These are phyloP conservation scores for Stephania japonica DNA, from an alignment of 164 flowering plant species.

Conservation along the genomic window DNA sequence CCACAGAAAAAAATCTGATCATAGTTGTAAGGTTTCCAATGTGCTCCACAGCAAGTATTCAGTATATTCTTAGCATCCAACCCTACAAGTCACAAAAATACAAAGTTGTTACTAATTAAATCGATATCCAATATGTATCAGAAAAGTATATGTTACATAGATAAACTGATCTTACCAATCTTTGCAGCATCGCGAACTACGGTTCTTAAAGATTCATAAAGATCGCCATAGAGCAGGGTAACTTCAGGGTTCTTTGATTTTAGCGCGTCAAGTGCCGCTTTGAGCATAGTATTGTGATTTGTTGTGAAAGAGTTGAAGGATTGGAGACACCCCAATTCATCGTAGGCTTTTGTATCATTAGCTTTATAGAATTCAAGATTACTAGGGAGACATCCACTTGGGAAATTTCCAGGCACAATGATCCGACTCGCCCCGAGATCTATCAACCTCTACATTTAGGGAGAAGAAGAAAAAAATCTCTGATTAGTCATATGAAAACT, in stretches of 20 bases:
- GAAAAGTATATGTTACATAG: neutral
- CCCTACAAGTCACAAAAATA: neutral
- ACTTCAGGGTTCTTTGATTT: neutral
- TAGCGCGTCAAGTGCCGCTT: neutral
- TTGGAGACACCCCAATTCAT: neutral
- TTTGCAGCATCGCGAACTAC: neutral
- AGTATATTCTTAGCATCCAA: neutral
- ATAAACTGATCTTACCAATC: neutral
- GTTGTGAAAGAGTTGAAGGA: neutral
- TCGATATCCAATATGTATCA: neutral
- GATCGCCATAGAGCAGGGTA: neutral
- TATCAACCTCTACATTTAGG: conserved; percentile 2
- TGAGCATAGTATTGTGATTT: neutral
- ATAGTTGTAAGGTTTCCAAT: neutral
- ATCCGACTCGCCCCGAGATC: conserved; percentile 7
- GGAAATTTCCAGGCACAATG: conserved; percentile 3
- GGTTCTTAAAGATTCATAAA: neutral
- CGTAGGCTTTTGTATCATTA: neutral
- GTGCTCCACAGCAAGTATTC: conserved; percentile 6
- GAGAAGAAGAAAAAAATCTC: too few relatives aligned
- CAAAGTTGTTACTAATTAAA: neutral
- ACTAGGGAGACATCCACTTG: neutral
- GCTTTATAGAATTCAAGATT: neutral
- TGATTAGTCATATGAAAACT: too few relatives aligned
- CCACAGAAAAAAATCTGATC: neutral